These are phyloP conservation scores for Claviceps capensis DNA, from an alignment of 2,329 filamentous ascomycete species.

Conservation along the genomic window DNA sequence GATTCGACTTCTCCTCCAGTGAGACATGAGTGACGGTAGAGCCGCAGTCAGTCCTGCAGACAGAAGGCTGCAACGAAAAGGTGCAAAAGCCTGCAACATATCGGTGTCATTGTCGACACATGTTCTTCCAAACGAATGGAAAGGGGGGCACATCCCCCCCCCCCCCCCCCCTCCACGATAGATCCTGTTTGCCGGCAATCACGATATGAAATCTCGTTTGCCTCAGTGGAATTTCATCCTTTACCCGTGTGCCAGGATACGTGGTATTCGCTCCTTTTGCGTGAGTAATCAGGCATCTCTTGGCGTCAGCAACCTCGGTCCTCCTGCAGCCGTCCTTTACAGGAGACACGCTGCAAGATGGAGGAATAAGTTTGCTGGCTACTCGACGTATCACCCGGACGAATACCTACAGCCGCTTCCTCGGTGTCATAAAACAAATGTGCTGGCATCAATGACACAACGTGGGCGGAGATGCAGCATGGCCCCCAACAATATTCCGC, in stretches of 20 bases:
- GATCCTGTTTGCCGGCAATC: neutral
- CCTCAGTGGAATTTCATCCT: neutral
- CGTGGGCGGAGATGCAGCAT: neutral
- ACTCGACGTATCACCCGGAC: neutral
- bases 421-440: neutral
- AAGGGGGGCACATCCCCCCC: neutral
- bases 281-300: neutral
- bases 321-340: neutral
- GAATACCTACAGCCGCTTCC: neutral
- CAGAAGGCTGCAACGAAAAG: neutral
- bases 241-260: neutral
- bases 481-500: neutral
- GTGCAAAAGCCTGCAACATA: neutral
- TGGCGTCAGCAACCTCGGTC: neutral
- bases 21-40: neutral
- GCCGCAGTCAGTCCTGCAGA: constrained; percentile 1
- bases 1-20: neutral
- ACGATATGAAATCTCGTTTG: neutral
- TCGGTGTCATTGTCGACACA: neutral
- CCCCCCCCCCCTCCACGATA: neutral
- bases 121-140: neutral
- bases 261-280: neutral
- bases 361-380: neutral
- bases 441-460: neutral
- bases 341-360: neutral